Evolutionary conservation across 2,329 filamentous ascomycete genomes (phyloP), one percentile per base, ranked within the genome.

Genomic region (Clathrospora elynae): DNA sequence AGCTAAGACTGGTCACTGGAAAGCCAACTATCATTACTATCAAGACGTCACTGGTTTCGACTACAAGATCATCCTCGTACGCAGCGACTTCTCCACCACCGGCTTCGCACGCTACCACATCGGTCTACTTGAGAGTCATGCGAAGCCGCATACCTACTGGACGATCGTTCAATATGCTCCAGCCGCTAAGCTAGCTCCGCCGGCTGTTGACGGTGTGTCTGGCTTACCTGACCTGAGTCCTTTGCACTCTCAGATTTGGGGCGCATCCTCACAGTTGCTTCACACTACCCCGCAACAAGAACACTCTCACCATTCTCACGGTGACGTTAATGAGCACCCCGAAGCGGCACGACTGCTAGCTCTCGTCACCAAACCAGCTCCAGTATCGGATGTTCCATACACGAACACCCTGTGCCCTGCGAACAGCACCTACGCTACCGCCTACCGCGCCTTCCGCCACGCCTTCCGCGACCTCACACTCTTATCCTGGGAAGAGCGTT

Each of bases 1-100:
- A 31, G 51, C 53, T 57, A 63, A 56, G 33, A 48, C 35, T 6
- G 29, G 39, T 23, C 75, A 22, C 72, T 81, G 66, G 32, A 60
- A 59, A 69, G 66, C 68, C 44, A 42, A 57, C n/a, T 82, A 84
- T 59, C 83, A 82, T 46, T 67, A 87, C 47, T 90, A 86, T 67
- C 71, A 68, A 12, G 88, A 93, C 62, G 41, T 58, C 3, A 78
- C 78, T 0, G 79, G 77, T 33, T 88, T 89, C 62, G 66, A 73
- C 3, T 90, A 89, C 68, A 76, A 84, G 39, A 71, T 88, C 43
- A 75, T 76, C 0, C 70, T 93, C 10, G 76, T 77, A 2, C 80
- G 86, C 19, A 63, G 61, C 61, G 79, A 69, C 66, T 75, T 61
- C 25, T 66, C 48, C 4, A 71, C 73, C 8, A 78, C 78, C 25